Base-by-base conservation (phyloP, 1,139 yeast species). In the Debaryomyces sp. region DNA sequence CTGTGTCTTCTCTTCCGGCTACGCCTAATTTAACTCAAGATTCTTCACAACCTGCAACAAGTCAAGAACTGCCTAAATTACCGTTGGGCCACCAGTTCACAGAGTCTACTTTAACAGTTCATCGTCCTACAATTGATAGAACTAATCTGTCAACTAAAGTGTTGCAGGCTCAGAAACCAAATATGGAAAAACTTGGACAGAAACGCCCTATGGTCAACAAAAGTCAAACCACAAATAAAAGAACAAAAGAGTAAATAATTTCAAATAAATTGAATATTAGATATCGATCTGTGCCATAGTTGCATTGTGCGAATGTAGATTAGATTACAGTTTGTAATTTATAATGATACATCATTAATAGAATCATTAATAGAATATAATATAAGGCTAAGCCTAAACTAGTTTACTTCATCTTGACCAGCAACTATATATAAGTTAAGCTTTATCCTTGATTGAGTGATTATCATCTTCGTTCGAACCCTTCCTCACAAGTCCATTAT, bases 21-120 rank as follows among this genome's bases (percentile, higher is more conserved):
- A 33, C 37, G 15, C 47, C 48, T 21, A 18, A 30, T 13, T 15
- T 30, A 17, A 8, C 38, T 5, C 43, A 29, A 10, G 37, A 13
- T 5, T 29, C 47, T 13, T 15, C 45, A 36, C 35, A 39, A 4
- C 30, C 50, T 24, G 15, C 48, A 13, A 9, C 53, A 23, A 36
- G 40, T 22, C 45, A 27, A 27, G 39, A 43, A 6, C 22, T 22
- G 5, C 6, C 29, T 13, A 35, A 27, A 24, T 15, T 35, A 23
- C 55, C 58, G 1, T 46, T 51, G 42, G 69, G 67, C 1, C 63
- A 56, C 43, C 70, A 62, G 29, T 63, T 54, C 44, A 64, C 66
- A 3, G 75, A 70, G 47, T 60, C 67, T 29, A 67, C 74, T 1
- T 61, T 68, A 44, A 68, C 69, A 5, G 73, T 69, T 15, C 70